A percentile compares a stretch with the other conserved stretches of the same genome.
These are phyloP conservation scores for Tanacetum coccineum DNA, from an alignment of 129 eudicot genomes.

Conservation along the genomic window DNA sequence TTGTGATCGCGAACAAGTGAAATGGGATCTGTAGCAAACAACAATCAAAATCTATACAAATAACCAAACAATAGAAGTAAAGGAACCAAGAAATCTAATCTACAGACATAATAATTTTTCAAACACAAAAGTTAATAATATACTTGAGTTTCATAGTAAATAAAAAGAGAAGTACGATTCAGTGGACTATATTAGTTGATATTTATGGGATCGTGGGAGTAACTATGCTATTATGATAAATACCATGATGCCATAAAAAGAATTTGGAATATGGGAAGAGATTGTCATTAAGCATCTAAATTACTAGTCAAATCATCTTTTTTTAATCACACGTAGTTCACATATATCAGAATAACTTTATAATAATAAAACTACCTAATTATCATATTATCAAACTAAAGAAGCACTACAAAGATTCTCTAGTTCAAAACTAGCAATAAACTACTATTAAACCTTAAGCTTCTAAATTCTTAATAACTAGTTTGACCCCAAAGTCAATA, in stretches of 20 bases:
- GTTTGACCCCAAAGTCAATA: slow-evolving; percentile 13
- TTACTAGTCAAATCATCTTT: slow-evolving; percentile 7
- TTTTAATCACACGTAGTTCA: slow-evolving; percentile 4
- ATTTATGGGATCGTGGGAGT: too few relatives aligned
- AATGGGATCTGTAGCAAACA: slow-evolving; percentile 70
- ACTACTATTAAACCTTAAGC: neutral
- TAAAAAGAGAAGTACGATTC: neutral
- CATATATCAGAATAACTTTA: slow-evolving; percentile 1
- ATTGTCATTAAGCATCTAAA: too few relatives aligned
- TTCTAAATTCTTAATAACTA: neutral
- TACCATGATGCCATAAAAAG: too few relatives aligned
- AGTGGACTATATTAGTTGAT: too few relatives aligned
- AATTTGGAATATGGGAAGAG: too few relatives aligned
- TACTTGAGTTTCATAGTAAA: neutral
- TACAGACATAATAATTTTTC: neutral
- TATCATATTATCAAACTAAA: neutral
- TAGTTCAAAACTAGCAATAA: slow-evolving; percentile 14
- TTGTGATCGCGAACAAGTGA: slow-evolving; percentile 94
- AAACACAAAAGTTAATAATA: neutral
- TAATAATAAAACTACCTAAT: slow-evolving; percentile 1
- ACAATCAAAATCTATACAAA: slow-evolving; percentile 13
- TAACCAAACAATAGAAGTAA: slow-evolving; percentile 5
- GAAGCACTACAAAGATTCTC: neutral
- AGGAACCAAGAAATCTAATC: neutral
- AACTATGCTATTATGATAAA: too few relatives aligned